Evolutionary conservation across 192 early-diverging fungal genomes (phyloP).

Genomic region (Coemansia sp.): DNA sequence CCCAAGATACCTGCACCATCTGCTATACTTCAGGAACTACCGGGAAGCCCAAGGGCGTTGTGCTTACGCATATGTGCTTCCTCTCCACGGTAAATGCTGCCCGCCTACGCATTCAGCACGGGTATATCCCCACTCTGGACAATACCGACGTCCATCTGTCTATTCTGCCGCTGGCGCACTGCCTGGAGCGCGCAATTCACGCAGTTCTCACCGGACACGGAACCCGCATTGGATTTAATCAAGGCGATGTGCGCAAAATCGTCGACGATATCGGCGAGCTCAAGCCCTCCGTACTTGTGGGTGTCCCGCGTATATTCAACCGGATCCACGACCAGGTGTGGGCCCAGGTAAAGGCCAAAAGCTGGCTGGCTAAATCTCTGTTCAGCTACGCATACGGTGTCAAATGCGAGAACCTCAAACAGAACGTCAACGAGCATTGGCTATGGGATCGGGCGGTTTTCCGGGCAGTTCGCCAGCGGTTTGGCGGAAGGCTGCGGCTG

Average conservation of each 20-base stretch:
- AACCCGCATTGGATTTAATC: slow-evolving; percentile 58
- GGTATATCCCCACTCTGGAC: slow-evolving; percentile 35
- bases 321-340: slow-evolving; percentile 86
- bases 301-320: slow-evolving; percentile 84
- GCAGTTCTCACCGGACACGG: slow-evolving; percentile 61
- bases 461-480: slow-evolving; percentile 75
- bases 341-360: slow-evolving; percentile 82
- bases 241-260: slow-evolving; percentile 62
- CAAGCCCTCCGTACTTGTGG: slow-evolving; percentile 69
- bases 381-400: slow-evolving; percentile 72
- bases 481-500: slow-evolving; percentile 81
- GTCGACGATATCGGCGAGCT: slow-evolving; percentile 74
- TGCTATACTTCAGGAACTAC: slow-evolving; percentile 92
- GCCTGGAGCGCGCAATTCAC: slow-evolving; percentile 81
- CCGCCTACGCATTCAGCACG: slow-evolving; percentile 18
- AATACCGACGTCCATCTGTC: slow-evolving; percentile 64
- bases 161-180: slow-evolving; percentile 86
- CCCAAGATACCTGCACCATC: slow-evolving; percentile 55
- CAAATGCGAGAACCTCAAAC: slow-evolving; percentile 66
- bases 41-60: slow-evolving; percentile 92
- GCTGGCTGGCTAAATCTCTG: slow-evolving; percentile 65
- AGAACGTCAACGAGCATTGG: slow-evolving; percentile 35
- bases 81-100: slow-evolving; percentile 57
- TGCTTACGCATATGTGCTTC: slow-evolving; percentile 80
- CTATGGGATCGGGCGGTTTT: slow-evolving; percentile 81